Evolutionary conservation across 2,329 filamentous ascomycete species (phyloP).

Genomic region (Sordariomycetes sp.): DNA sequence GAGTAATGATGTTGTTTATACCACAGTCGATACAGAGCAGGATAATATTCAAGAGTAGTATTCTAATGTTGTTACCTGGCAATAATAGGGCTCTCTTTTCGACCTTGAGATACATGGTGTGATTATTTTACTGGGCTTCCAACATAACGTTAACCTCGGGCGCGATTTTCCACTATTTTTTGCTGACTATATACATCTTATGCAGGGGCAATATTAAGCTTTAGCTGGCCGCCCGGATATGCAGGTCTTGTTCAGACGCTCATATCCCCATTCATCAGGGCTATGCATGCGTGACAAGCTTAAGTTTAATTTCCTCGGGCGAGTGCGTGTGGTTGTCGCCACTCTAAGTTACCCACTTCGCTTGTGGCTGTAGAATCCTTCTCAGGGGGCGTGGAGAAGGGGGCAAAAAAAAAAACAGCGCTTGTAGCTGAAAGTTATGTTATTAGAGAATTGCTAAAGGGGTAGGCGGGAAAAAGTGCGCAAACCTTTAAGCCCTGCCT

Average conservation of each 20-base stretch:
- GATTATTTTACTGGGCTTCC: neutral
- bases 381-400: neutral
- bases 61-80: neutral
- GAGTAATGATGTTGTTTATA: neutral
- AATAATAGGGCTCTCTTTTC: neutral
- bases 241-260: neutral
- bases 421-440: neutral
- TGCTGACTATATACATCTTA: neutral
- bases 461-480: no score
- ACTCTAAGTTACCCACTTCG: no score
- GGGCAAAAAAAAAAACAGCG: neutral
- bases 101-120: neutral
- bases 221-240: neutral
- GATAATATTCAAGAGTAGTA: neutral
- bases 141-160: neutral
- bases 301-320: neutral
- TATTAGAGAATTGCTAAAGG: neutral
- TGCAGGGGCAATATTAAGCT: neutral
- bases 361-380: no score
- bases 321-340: no score
- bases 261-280: neutral
- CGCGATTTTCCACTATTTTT: neutral
- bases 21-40: neutral
- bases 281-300: neutral
- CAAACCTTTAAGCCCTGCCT: no score